Percentiles rank a stretch among this genome's conserved stretches.
phyloP scores from a whole-genome alignment of 2,329 filamentous ascomycete species.

The Plenodomus lindquistii region DNA sequence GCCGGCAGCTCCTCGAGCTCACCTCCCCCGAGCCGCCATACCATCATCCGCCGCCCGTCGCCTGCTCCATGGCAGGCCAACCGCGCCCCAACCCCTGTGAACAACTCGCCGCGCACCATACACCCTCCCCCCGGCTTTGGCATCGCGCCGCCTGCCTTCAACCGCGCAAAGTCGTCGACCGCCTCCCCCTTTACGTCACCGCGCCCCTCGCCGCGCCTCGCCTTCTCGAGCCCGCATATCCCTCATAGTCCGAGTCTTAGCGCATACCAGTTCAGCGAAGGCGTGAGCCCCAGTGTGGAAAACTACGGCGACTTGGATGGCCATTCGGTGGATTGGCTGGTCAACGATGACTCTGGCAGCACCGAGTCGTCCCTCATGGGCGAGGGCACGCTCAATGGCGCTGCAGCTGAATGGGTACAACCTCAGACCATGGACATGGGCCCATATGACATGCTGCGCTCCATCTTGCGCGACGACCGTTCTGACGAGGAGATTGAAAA shows the following conservation, averaged over 20 bases:
- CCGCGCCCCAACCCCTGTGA: constrained; percentile 75
- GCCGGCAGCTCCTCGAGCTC: constrained; percentile 67
- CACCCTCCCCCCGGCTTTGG: constrained; percentile 80
- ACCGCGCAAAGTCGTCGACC: constrained; percentile 71
- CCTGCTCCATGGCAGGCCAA: constrained; percentile 89
- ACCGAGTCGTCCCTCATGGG: constrained; percentile 74
- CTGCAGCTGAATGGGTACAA: constrained; percentile 77
- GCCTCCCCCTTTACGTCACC: constrained; percentile 94
- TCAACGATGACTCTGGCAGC: constrained; percentile 81
- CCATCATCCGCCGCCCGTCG: constrained; percentile 85
- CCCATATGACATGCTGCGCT: constrained; percentile 95
- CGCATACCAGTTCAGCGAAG: constrained; percentile 91
- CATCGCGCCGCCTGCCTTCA: constrained; percentile 72
- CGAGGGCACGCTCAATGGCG: constrained; percentile 73
- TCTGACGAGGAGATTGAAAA: constrained; percentile 93
- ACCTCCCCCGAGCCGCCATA: constrained; percentile 84
- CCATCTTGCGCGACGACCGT: constrained; percentile 85
- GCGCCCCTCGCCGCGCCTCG: constrained; percentile 86
- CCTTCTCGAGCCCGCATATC: constrained; percentile 85
- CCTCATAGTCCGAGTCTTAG: constrained; percentile 93
- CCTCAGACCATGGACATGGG: constrained; percentile 85
- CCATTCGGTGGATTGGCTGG: constrained; percentile 96
- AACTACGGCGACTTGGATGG: constrained; percentile 89
- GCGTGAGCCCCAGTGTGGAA: constrained; percentile 72
- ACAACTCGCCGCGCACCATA: constrained; percentile 79